phyloP scores from a whole-genome alignment of 768 basidiomycete genomes.

The Pholiota microspora region DNA sequence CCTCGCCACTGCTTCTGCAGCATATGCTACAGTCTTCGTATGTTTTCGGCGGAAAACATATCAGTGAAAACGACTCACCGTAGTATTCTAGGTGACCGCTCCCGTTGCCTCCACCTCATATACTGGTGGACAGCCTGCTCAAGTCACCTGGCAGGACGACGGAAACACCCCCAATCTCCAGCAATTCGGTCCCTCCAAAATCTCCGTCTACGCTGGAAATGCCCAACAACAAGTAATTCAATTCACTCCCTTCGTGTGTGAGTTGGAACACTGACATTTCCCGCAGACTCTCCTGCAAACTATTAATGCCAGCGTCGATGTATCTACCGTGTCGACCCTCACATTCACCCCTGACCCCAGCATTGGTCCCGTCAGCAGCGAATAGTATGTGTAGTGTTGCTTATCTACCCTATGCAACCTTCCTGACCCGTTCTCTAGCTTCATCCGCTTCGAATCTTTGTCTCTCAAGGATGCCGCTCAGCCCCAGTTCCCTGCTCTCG shows the following conservation, averaged over 20 bases:
- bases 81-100: conserved; percentile 47
- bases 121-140: conserved; percentile 46
- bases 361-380: conserved; percentile 51
- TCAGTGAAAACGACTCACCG: conserved; percentile 2
- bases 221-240: conserved; percentile 52
- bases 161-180: conserved; percentile 43
- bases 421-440: conserved; percentile 40
- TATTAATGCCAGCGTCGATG: conserved; percentile 47
- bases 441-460: conserved; percentile 73
- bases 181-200: conserved; percentile 46
- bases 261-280: conserved; percentile 8
- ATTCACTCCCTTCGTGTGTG: background rate
- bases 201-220: conserved; percentile 68
- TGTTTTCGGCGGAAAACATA: background rate
- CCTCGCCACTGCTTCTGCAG: conserved; percentile 51
- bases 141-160: conserved; percentile 61
- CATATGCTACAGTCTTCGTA: conserved; percentile 58
- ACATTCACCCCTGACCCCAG: conserved; percentile 48
- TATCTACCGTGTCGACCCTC: conserved; percentile 43
- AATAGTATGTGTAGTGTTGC: conserved; percentile 48
- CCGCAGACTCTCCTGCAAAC: conserved; percentile 53
- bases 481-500: conserved; percentile 56
- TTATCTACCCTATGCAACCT: background rate
- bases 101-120: conserved; percentile 48
- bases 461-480: conserved; percentile 47